Conservation (phyloP, 768 basidiomycete species). For the Scleroderma citrinum region DNA sequence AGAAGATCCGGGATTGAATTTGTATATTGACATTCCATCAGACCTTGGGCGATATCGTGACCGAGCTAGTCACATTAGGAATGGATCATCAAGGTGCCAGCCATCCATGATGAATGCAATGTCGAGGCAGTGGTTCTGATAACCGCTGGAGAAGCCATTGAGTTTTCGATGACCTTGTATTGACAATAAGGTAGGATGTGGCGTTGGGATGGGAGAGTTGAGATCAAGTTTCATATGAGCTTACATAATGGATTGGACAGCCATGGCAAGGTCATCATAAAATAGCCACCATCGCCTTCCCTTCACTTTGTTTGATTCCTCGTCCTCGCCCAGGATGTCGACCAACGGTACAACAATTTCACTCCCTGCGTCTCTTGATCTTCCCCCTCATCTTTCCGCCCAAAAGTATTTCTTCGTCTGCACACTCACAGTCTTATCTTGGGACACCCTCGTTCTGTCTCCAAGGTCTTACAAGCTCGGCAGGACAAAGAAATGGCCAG, state of each 20-base stretch:
- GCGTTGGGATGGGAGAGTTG: not conserved
- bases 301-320: too few species aligned
- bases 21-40: too few species aligned
- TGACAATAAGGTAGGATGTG: too few species aligned
- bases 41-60: too few species aligned
- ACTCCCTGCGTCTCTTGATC: constrained; percentile 63
- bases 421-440: constrained; percentile 83
- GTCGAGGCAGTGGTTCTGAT: too few species aligned
- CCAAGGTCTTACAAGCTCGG: constrained; percentile 73
- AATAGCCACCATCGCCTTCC: constrained; percentile 2
- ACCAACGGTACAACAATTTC: not conserved
- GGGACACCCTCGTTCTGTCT: constrained; percentile 83
- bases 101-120: too few species aligned
- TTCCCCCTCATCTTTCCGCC: constrained; percentile 72
- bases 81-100: too few species aligned
- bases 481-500: constrained; percentile 61
- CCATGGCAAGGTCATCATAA: not conserved
- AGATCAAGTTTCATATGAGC: not conserved
- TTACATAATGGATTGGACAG: constrained; percentile 2
- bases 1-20: too few species aligned
- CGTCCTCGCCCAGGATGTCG: constrained; percentile 13
- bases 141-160: too few species aligned
- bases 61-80: too few species aligned
- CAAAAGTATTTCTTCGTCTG: constrained; percentile 91
- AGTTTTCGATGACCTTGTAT: too few species aligned